Base-by-base conservation (phyloP, 352 stramenopile species). In the Globisporangium sylvaticum region DNA sequence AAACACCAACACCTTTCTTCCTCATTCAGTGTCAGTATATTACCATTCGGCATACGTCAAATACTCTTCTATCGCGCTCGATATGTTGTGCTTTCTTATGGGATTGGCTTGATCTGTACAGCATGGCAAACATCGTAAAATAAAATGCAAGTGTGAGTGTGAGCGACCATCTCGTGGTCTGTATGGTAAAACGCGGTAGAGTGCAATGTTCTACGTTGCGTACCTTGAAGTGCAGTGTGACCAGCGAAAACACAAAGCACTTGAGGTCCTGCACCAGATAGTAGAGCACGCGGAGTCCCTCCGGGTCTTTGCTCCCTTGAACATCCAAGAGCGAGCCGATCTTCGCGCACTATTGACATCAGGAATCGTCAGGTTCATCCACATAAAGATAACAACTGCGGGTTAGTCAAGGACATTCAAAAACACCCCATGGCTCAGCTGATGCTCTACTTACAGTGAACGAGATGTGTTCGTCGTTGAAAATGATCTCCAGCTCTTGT, bases 241-340 rank as follows among this genome's bases (percentile, higher is more conserved):
- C 98, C 56, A 99, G 86, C 42, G 90, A 98, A 65, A 99, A 97
- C 18, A 99, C 90, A 27, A 99, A 74, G 70, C 94, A 98, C 73
- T 98, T 98, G 57, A 99, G 80, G 76, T 99, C 97, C 76, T 99
- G 96, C 27, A 98, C 92, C 32, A 99, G 80, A 78, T 98, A 99
- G 79, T 99, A 99, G 63, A 99, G 96, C 58, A 93, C 85, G 22
- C 87, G 78, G 24, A 99, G 80, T 27, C 96, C 96, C 63, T 98
- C 92, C 0, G 96, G 96, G 75, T 99, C 97, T 34, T 98, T 95
- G 79, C 92, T 98, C 67, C 98, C 89, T 72, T 98, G 87, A 20
- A 99, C 93, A 66, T 99, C 92, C 39, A 97, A 73, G 58, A 98
- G 77, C 58, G 92, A 98, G 20, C 92, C 94, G 72, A 99, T 98